Conservation (phyloP, 768 basidiomycete genomes). For the Lactifluus pinguis region DNA sequence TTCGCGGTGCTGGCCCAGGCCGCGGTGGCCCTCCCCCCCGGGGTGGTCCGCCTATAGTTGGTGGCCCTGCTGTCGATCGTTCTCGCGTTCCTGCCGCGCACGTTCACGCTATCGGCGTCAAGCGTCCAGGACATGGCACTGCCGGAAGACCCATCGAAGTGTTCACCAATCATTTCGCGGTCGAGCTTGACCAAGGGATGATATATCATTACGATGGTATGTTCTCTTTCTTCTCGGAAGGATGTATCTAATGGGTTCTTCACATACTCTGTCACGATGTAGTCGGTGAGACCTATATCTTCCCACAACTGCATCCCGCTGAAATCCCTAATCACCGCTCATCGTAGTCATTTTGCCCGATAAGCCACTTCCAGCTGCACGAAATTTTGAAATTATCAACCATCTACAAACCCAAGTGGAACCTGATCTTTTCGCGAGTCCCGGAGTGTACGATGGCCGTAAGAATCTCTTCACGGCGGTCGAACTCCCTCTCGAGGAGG, state of each 20-base stretch:
- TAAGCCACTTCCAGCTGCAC: constrained; percentile 52
- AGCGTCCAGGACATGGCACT: constrained; percentile 53
- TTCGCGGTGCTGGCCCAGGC: not conserved
- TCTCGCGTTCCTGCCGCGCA: constrained; percentile 31
- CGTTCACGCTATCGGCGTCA: constrained; percentile 54
- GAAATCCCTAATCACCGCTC: not conserved
- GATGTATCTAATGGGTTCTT: not conserved
- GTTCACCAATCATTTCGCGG: constrained; percentile 54
- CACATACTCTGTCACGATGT: not conserved
- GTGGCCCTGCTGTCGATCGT: constrained; percentile 1
- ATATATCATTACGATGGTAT: constrained; percentile 77
- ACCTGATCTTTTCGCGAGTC: constrained; percentile 62
- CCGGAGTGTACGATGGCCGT: constrained; percentile 68
- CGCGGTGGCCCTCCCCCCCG: constrained; percentile 26
- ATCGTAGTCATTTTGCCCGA: constrained; percentile 55
- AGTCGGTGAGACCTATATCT: constrained; percentile 34
- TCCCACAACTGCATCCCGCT: not conserved
- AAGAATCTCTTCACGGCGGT: constrained; percentile 65
- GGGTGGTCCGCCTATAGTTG: constrained; percentile 28
- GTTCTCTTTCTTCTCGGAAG: constrained; percentile 22
- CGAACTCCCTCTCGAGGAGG: constrained; percentile 47
- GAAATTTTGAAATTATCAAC: constrained; percentile 65
- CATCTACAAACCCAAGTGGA: constrained; percentile 49
- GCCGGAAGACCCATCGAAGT: constrained; percentile 40
- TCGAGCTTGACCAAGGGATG: constrained; percentile 48